Percentiles rank a stretch among this genome's conserved stretches.
These are phyloP conservation scores for Echria macrotheca DNA, from an alignment of 495 filamentous ascomycete species.

Conservation along the genomic window DNA sequence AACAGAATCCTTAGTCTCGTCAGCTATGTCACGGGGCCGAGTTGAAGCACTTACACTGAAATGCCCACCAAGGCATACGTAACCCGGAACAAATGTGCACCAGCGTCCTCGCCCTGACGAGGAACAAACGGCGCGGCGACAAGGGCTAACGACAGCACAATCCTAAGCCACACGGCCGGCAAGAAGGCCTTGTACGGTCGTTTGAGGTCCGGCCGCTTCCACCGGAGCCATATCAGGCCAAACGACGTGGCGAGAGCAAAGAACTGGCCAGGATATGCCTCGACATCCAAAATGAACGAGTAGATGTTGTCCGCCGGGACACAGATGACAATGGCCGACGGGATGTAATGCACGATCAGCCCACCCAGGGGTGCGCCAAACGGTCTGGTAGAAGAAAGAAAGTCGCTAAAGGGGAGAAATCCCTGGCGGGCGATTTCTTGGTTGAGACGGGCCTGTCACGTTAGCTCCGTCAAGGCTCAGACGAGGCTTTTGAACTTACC, in stretches of 20 bases:
- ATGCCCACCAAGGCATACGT: conserved; percentile 70
- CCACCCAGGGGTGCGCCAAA: conserved; percentile 64
- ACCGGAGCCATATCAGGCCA: conserved; percentile 58
- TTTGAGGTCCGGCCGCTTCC: conserved; percentile 52
- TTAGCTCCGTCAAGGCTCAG: neutral
- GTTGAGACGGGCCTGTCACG: conserved; percentile 51
- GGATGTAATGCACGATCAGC: conserved; percentile 62
- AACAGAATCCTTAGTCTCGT: conserved; percentile 48
- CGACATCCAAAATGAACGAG: conserved; percentile 68
- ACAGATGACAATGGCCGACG: conserved; percentile 58
- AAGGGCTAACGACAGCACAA: conserved; percentile 40
- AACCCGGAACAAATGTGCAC: conserved; percentile 60
- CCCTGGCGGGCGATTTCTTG: conserved; percentile 47
- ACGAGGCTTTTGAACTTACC: conserved; percentile 31
- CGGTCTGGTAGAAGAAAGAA: conserved; percentile 59
- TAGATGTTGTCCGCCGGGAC: conserved; percentile 64
- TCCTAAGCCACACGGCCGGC: conserved; percentile 44
- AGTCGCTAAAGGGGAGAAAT: conserved; percentile 60
- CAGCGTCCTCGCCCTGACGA: conserved; percentile 40
- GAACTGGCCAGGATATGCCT: conserved; percentile 63
- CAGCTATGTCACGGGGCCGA: neutral
- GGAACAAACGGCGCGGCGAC: conserved; percentile 53
- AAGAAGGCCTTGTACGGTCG: conserved; percentile 68
- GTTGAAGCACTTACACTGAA: conserved; percentile 51
- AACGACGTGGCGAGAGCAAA: conserved; percentile 53